Percentiles rank a stretch among this genome's conserved stretches.
These are phyloP conservation scores for Taphrina populina DNA, from an alignment of 1,139 yeast species.

Conservation along the genomic window DNA sequence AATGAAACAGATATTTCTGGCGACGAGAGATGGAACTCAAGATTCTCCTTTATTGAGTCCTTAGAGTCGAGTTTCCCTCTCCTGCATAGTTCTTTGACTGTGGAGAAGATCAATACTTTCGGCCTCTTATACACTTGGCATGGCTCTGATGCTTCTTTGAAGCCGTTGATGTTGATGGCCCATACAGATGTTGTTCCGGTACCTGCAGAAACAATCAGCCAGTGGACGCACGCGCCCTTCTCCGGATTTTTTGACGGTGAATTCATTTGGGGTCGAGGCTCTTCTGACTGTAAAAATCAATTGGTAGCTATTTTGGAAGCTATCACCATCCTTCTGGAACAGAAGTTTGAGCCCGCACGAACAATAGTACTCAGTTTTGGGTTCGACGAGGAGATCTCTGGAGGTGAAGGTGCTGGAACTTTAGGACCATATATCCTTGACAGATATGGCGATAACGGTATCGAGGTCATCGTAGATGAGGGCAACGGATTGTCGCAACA, in stretches of 20 bases:
- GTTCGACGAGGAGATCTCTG: constrained; percentile 70
- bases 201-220: constrained; percentile 55
- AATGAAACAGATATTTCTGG: constrained; percentile 39
- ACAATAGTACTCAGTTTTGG: constrained; percentile 63
- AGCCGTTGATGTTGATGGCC: constrained; percentile 69
- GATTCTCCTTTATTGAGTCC: constrained; percentile 44
- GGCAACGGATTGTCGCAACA: constrained; percentile 51
- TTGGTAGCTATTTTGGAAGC: constrained; percentile 61
- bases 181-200: constrained; percentile 87
- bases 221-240: constrained; percentile 72
- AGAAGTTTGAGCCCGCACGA: constrained; percentile 56
- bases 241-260: constrained; percentile 65
- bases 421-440: constrained; percentile 51
- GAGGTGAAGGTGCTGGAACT: constrained; percentile 56
- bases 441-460: constrained; percentile 57
- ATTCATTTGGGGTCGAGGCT: constrained; percentile 63
- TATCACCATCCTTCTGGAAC: constrained; percentile 53
- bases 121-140: constrained; percentile 68
- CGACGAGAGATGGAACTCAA: constrained; percentile 24
- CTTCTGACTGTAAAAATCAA: constrained; percentile 62
- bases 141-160: constrained; percentile 55
- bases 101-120: constrained; percentile 61
- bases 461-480: constrained; percentile 64
- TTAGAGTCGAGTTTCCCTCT: constrained; percentile 60
- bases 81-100: constrained; percentile 52